phyloP scores from a whole-genome alignment of 2,329 filamentous ascomycete species.

The Zalaria obscura region DNA sequence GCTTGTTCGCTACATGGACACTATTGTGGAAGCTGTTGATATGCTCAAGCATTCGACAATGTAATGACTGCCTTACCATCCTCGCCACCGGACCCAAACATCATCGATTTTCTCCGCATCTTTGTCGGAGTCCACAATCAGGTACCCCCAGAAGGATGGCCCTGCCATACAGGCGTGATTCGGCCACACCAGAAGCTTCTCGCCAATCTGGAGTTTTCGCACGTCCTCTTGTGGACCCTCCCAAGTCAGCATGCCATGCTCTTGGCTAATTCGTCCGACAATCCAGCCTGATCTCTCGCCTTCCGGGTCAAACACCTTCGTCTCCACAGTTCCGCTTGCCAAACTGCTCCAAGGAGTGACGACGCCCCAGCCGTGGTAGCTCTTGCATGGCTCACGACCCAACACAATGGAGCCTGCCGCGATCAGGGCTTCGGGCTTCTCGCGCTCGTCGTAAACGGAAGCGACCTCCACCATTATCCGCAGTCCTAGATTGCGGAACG shows the following conservation, averaged over 20 bases:
- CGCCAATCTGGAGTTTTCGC: conserved; percentile 41
- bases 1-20: too few relatives aligned
- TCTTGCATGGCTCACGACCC: conserved; percentile 57
- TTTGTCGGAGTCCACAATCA: conserved; percentile 52
- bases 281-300: conserved; percentile 43
- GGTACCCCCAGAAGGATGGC: conserved; percentile 56
- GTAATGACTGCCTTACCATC: conserved; percentile 41
- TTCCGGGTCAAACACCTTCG: conserved; percentile 20
- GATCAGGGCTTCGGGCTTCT: conserved; percentile 50
- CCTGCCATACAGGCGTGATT: conserved; percentile 72
- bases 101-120: conserved; percentile 51
- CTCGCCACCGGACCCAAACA: conserved; percentile 58
- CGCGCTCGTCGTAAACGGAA: conserved; percentile 50
- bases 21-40: too few relatives aligned
- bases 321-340: conserved; percentile 11
- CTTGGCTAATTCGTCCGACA: conserved; percentile 59
- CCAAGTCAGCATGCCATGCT: conserved; percentile 62
- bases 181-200: conserved; percentile 59
- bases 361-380: conserved; percentile 59
- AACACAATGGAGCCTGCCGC: conserved; percentile 56
- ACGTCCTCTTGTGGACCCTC: conserved; percentile 28
- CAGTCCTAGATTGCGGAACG: conserved; percentile 46
- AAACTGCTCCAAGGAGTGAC: conserved; percentile 42
- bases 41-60: too few relatives aligned
- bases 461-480: conserved; percentile 59